These are phyloP conservation scores for Cryptosporidium bovis DNA, from an alignment of 169 alveolate species.

Conservation along the genomic window DNA sequence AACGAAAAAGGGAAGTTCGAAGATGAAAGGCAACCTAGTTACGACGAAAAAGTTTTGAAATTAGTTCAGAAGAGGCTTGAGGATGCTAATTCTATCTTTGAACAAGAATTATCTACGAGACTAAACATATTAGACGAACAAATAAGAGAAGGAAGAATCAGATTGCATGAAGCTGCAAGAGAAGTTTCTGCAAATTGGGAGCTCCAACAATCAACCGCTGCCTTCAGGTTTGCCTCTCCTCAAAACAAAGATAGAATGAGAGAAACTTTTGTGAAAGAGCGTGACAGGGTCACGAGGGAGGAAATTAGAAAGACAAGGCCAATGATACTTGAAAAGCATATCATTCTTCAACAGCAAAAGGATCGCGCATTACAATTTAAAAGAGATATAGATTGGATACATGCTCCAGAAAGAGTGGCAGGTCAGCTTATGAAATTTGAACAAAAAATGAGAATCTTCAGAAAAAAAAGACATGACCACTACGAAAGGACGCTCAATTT, in stretches of 20 bases:
- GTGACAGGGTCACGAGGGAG: slow-evolving; percentile 44
- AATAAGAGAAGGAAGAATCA: slow-evolving; percentile 56
- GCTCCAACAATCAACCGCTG: slow-evolving; percentile 63
- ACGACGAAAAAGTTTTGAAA: slow-evolving; percentile 55
- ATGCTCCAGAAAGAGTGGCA: slow-evolving; percentile 62
- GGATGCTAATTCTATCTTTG: slow-evolving; percentile 60
- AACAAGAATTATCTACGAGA: slow-evolving; percentile 61
- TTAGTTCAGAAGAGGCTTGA: slow-evolving; percentile 60
- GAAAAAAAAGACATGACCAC: slow-evolving; percentile 58
- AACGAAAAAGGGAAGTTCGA: background rate
- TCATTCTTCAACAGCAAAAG: slow-evolving; percentile 66
- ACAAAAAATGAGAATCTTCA: slow-evolving; percentile 48
- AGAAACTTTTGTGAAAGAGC: slow-evolving; percentile 55
- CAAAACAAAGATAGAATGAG: slow-evolving; percentile 74
- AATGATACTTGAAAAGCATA: slow-evolving; percentile 43
- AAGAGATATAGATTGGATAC: slow-evolving; percentile 68
- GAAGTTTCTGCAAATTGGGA: slow-evolving; percentile 71
- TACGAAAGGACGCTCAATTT: slow-evolving; percentile 46
- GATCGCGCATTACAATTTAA: slow-evolving; percentile 66
- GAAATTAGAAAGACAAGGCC: slow-evolving; percentile 66
- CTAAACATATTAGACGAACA: slow-evolving; percentile 46
- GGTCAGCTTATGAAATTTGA: slow-evolving; percentile 62
- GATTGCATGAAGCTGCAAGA: slow-evolving; percentile 71
- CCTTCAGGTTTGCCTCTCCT: slow-evolving; percentile 73
- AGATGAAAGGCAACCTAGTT: slow-evolving; percentile 6